Percentiles rank a stretch among this genome's conserved stretches.
These are phyloP conservation scores for Polychaeton citri DNA, from an alignment of 2,329 filamentous ascomycete genomes.

Conservation along the genomic window DNA sequence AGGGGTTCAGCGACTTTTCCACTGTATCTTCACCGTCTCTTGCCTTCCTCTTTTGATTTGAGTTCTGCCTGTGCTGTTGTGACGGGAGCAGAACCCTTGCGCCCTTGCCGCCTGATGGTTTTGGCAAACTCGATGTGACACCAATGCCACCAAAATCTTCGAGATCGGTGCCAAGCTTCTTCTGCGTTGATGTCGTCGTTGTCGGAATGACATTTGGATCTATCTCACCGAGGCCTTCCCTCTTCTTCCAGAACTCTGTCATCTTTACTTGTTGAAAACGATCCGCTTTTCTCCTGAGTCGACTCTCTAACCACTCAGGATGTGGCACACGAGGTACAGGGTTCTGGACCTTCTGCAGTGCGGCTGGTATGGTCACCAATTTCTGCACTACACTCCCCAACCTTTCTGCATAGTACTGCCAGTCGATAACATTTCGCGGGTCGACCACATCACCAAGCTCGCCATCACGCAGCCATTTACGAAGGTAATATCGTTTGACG, in stretches of 20 bases:
- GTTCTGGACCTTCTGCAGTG: constrained; percentile 86
- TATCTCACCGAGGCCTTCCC: constrained; percentile 54
- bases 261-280: constrained; percentile 98
- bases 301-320: constrained; percentile 88
- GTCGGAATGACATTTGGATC: constrained; percentile 48
- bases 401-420: constrained; percentile 94
- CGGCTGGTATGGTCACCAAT: constrained; percentile 94
- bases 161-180: constrained; percentile 48
- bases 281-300: constrained; percentile 92
- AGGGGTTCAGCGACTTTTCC: constrained; percentile 50
- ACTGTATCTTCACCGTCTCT: constrained; percentile 25
- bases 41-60: constrained; percentile 33
- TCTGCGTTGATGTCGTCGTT: constrained; percentile 33
- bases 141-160: constrained; percentile 31
- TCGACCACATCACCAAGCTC: constrained; percentile 75
- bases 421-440: constrained; percentile 79
- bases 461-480: constrained; percentile 81
- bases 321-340: constrained; percentile 87
- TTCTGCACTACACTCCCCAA: constrained; percentile 97
- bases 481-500: constrained; percentile 77
- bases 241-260: constrained; percentile 68
- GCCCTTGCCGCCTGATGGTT: constrained; percentile 26
- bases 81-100: constrained; percentile 11
- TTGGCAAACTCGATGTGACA: constrained; percentile 25
- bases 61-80: constrained; percentile 2